These are phyloP conservation scores for Claviceps purpurea DNA, from an alignment of 2,329 filamentous ascomycete genomes.

Conservation along the genomic window DNA sequence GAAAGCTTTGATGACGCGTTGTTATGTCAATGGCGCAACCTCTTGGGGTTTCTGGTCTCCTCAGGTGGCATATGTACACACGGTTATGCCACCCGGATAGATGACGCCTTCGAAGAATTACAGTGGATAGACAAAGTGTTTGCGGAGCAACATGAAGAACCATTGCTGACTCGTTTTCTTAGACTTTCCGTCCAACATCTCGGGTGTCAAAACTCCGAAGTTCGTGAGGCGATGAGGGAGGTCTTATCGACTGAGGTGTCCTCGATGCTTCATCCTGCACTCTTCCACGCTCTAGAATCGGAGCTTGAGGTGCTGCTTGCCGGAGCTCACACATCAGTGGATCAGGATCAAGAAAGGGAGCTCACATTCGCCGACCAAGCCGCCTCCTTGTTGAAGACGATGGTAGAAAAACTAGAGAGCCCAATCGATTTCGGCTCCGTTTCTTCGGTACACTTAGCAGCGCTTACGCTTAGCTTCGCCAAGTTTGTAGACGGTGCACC, in stretches of 20 bases:
- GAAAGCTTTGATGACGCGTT: slow-evolving; percentile 41
- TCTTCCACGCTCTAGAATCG: slow-evolving; percentile 52
- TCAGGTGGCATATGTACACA: slow-evolving; percentile 53
- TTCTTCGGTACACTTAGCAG: slow-evolving; percentile 50
- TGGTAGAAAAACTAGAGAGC: slow-evolving; percentile 51
- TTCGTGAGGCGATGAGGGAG: slow-evolving; percentile 54
- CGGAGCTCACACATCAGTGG: slow-evolving; percentile 35
- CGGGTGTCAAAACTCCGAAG: slow-evolving; percentile 48
- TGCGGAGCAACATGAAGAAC: slow-evolving; percentile 46
- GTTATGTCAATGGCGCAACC: slow-evolving; percentile 54
- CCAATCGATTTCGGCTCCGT: slow-evolving; percentile 49
- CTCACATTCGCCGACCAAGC: slow-evolving; percentile 56
- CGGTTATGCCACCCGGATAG: slow-evolving; percentile 40
- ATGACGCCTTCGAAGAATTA: slow-evolving; percentile 44
- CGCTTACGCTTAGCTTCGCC: slow-evolving; percentile 50
- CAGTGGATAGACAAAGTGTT: slow-evolving; percentile 52
- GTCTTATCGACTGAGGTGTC: slow-evolving; percentile 53
- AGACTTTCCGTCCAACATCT: slow-evolving; percentile 51
- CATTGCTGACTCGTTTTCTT: slow-evolving; percentile 46
- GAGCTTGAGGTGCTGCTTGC: slow-evolving; percentile 52
- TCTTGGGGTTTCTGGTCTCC: slow-evolving; percentile 55
- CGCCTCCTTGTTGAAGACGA: slow-evolving; percentile 46
- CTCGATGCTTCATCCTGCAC: slow-evolving; percentile 43
- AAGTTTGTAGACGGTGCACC: slow-evolving; percentile 48
- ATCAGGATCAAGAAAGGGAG: slow-evolving; percentile 43